Evolutionary conservation across 352 stramenopile species (phyloP).

Genomic region (Phytophthora brassicae): DNA sequence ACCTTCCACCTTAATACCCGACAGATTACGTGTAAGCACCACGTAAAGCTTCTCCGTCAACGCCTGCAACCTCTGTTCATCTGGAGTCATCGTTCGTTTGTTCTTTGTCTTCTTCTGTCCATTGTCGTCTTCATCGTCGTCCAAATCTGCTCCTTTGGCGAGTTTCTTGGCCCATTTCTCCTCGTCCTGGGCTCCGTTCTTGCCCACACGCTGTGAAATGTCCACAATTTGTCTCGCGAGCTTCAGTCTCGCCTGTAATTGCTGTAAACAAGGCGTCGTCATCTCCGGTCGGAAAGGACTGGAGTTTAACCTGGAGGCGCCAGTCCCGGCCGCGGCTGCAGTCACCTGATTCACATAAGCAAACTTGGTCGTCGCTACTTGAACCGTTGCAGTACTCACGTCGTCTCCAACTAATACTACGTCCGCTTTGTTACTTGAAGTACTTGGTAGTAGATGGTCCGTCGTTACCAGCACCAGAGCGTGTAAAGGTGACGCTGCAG

Average conservation of each 20-base stretch:
- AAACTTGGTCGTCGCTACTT: slow-evolving; percentile 42
- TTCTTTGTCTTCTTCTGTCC: slow-evolving; percentile 42
- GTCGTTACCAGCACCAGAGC: slow-evolving; percentile 60
- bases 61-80: slow-evolving; percentile 72
- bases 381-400: slow-evolving; percentile 6
- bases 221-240: slow-evolving; percentile 59
- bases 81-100: slow-evolving; percentile 42
- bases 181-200: slow-evolving; percentile 25
- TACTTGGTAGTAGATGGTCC: slow-evolving; percentile 51
- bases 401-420: slow-evolving; percentile 40
- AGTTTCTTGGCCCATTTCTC: slow-evolving; percentile 66
- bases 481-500: slow-evolving; percentile 7
- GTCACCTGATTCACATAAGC: slow-evolving; percentile 32
- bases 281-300: slow-evolving; percentile 33
- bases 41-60: slow-evolving; percentile 75
- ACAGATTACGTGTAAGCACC: slow-evolving; percentile 42
- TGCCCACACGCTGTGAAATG: slow-evolving; percentile 44
- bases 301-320: slow-evolving; percentile 7
- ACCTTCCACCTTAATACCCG: slow-evolving; percentile 9
- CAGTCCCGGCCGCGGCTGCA: background rate
- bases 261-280: slow-evolving; percentile 33
- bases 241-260: slow-evolving; percentile 55
- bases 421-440: slow-evolving; percentile 33
- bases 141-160: slow-evolving; percentile 54
- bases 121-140: slow-evolving; percentile 44